Percentiles rank a stretch among this genome's conserved stretches.
These are phyloP conservation scores for Rhodosporidiobolus sp. DNA, from an alignment of 768 basidiomycete species.

Conservation along the genomic window DNA sequence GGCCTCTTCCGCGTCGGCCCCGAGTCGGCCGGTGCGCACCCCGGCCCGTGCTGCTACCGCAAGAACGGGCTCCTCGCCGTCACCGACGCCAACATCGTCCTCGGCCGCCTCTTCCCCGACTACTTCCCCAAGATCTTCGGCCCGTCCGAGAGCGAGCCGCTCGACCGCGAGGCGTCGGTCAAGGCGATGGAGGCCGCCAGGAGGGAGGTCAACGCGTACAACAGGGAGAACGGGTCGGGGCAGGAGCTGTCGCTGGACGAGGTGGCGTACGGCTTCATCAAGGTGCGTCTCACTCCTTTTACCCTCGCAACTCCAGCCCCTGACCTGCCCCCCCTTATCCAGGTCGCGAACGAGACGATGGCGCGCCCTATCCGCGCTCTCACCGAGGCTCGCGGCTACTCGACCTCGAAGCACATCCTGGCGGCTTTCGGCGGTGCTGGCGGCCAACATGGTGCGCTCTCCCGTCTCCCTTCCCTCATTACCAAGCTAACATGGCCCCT, in stretches of 20 bases:
- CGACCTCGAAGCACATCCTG: constrained; percentile 62
- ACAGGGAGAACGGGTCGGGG: constrained; percentile 48
- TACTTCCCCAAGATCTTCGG: constrained; percentile 96
- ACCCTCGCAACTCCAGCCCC: background rate
- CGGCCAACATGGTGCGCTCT: constrained; percentile 44
- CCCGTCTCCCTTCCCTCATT: background rate
- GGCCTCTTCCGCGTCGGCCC: constrained; percentile 89
- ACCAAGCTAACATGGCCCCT: constrained; percentile 56
- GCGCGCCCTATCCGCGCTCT: constrained; percentile 83
- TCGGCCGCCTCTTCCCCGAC: constrained; percentile 81
- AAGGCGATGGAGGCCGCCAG: constrained; percentile 66
- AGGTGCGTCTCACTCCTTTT: constrained; percentile 46
- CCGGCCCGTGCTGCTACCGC: constrained; percentile 89
- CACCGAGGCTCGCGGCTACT: constrained; percentile 84
- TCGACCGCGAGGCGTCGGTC: constrained; percentile 71
- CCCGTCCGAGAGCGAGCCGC: constrained; percentile 74
- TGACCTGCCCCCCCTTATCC: too few species aligned
- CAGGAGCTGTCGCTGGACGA: constrained; percentile 68
- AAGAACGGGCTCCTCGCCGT: constrained; percentile 75
- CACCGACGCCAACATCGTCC: constrained; percentile 85
- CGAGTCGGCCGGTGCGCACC: constrained; percentile 87
- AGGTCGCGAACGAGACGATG: constrained; percentile 94
- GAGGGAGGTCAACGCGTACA: constrained; percentile 65
- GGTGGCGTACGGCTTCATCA: constrained; percentile 88
- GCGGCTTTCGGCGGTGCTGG: constrained; percentile 50